phyloP scores from a whole-genome alignment of 2,329 filamentous ascomycete species.

The Thyridium curvatum region DNA sequence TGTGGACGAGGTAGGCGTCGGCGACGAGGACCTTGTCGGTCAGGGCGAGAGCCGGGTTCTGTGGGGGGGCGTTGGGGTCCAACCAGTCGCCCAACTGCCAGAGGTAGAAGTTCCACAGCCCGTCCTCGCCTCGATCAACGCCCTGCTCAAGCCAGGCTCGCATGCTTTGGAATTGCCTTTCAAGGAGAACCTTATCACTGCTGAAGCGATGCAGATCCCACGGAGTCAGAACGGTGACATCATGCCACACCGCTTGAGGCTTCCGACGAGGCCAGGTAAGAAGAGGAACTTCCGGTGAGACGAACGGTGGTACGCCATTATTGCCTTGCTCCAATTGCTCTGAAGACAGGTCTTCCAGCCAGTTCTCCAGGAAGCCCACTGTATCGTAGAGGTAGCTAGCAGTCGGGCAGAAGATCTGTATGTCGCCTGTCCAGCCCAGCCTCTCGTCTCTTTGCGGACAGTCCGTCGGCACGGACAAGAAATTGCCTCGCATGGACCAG shows the following conservation, averaged over 20 bases:
- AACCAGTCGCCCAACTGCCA: conserved; percentile 24
- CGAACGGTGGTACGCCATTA: no score
- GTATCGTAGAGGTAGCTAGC: conserved; percentile 34
- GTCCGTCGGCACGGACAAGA: conserved; percentile 34
- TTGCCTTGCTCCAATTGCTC: conserved; percentile 20
- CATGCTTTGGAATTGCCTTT: conserved; percentile 16
- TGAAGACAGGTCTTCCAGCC: conserved; percentile 30
- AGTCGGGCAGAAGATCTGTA: conserved; percentile 32
- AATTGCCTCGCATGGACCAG: conserved; percentile 38
- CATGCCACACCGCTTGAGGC: conserved; percentile 18
- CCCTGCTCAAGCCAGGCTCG: conserved; percentile 15
- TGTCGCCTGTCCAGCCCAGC: conserved; percentile 37
- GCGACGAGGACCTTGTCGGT: conserved; percentile 20
- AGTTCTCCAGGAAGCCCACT: conserved; percentile 27
- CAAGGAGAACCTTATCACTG: conserved; percentile 14
- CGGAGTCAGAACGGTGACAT: conserved; percentile 15
- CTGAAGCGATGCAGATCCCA: conserved; percentile 16
- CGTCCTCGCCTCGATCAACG: conserved; percentile 13
- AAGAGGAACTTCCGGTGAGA: neutral
- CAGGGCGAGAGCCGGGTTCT: conserved; percentile 14
- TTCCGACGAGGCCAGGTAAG: neutral
- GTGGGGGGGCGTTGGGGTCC: conserved; percentile 20
- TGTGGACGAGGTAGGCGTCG: conserved; percentile 20
- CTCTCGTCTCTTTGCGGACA: conserved; percentile 41
- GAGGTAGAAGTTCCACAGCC: conserved; percentile 16